phyloP scores from a whole-genome alignment of 2,329 filamentous ascomycete species.

The Paracoccidioides brasiliensis region DNA sequence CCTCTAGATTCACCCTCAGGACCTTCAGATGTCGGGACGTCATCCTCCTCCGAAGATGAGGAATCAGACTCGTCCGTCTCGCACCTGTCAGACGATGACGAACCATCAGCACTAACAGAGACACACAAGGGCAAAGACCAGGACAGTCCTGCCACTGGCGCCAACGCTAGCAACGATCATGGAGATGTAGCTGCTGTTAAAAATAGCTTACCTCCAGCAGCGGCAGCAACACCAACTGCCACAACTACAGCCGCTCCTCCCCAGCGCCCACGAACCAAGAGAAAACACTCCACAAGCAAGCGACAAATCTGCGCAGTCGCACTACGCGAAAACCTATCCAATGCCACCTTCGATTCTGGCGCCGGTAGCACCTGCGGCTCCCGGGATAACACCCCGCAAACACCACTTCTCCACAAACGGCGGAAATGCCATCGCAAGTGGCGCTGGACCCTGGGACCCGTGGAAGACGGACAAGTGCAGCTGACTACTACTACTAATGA shows the following conservation, averaged over 20 bases:
- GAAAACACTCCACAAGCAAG: conserved; percentile 5
- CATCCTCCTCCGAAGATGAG: conserved; percentile 4
- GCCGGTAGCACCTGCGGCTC: conserved; percentile 16
- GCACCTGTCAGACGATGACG: conserved; percentile 22
- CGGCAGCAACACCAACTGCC: conserved; percentile 5
- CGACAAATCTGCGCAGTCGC: conserved; percentile 29
- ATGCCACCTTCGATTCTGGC: conserved; percentile 14
- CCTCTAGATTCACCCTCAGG: conserved; percentile 10
- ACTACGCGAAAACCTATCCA: conserved; percentile 26
- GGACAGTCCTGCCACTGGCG: not conserved
- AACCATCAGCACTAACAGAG: conserved; percentile 8
- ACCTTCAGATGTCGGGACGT: conserved; percentile 15
- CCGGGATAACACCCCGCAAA: conserved; percentile 36
- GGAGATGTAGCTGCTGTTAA: not conserved
- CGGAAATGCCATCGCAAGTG: conserved; percentile 43
- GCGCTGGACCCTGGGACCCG: conserved; percentile 44
- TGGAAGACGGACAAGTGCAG: conserved; percentile 16
- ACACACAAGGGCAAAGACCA: not conserved
- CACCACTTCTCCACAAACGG: conserved; percentile 41
- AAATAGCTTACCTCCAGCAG: conserved; percentile 4
- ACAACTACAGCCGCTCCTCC: not conserved
- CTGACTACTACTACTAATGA: not conserved
- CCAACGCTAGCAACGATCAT: not conserved
- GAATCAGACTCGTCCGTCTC: conserved; percentile 17
- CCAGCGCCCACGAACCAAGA: conserved; percentile 7